Evolutionary conservation across 768 basidiomycete species (phyloP).

Genomic region (Trametes gibbosa): DNA sequence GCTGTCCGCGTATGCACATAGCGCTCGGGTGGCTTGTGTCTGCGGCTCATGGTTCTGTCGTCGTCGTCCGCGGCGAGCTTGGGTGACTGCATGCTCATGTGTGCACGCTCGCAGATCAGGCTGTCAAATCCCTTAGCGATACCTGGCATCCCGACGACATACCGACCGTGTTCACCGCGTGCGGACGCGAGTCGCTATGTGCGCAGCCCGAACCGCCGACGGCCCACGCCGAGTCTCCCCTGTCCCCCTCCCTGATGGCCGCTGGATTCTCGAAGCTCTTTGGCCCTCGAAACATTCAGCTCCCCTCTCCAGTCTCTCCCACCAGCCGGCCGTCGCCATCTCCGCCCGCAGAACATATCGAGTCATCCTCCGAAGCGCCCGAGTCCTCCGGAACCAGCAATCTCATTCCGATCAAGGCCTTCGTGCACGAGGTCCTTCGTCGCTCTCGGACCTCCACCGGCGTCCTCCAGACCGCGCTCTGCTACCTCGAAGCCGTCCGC

Average conservation of each 20-base stretch:
- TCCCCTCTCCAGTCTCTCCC: slow-evolving; percentile 57
- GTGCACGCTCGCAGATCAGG: slow-evolving; percentile 55
- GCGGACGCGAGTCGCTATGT: slow-evolving; percentile 16
- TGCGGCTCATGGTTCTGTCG: no score
- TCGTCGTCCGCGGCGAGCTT: neutral
- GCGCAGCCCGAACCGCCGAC: slow-evolving; percentile 28
- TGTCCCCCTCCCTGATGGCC: neutral
- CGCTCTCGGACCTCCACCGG: slow-evolving; percentile 82
- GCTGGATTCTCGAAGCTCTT: slow-evolving; percentile 14
- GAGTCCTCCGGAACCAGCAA: slow-evolving; percentile 18
- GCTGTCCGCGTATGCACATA: no score
- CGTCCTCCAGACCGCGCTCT: slow-evolving; percentile 83
- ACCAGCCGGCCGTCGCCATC: slow-evolving; percentile 34
- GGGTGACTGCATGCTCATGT: slow-evolving; percentile 12
- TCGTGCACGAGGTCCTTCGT: slow-evolving; percentile 86
- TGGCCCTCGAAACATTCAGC: slow-evolving; percentile 37
- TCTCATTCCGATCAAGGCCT: slow-evolving; percentile 63
- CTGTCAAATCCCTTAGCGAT: slow-evolving; percentile 72
- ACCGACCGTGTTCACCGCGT: slow-evolving; percentile 47
- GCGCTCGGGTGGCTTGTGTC: no score
- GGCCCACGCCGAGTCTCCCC: slow-evolving; percentile 4
- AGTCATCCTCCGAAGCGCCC: slow-evolving; percentile 27
- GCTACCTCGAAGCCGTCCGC: slow-evolving; percentile 85
- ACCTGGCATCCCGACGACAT: slow-evolving; percentile 81
- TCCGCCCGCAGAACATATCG: slow-evolving; percentile 22